These are phyloP conservation scores for Gonapodya sp. DNA, from an alignment of 192 early-diverging fungal species.

Conservation along the genomic window DNA sequence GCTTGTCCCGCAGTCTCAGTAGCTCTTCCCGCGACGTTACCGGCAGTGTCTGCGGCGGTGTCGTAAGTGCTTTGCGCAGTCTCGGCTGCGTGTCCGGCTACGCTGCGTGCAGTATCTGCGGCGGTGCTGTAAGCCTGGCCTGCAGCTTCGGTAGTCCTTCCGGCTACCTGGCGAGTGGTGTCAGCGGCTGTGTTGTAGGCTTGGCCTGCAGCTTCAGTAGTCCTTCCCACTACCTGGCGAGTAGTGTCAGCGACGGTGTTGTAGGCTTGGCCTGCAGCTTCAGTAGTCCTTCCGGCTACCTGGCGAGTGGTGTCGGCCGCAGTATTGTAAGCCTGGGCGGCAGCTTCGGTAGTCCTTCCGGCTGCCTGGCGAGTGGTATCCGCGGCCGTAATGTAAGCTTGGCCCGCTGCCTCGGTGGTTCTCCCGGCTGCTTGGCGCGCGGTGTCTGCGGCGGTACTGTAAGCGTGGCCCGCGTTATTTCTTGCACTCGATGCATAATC, in stretches of 20 bases:
- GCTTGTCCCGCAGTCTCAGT: neutral
- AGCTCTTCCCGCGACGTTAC: neutral
- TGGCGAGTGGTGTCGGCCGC: neutral
- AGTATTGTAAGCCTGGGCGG: neutral
- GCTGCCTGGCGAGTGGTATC: neutral
- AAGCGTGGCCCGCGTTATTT: neutral
- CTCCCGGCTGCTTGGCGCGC: too few relatives aligned
- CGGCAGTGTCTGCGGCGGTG: neutral
- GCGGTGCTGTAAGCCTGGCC: neutral
- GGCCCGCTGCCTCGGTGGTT: neutral
- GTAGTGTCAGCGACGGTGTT: neutral
- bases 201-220: neutral
- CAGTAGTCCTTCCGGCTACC: too few relatives aligned
- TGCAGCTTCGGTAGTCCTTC: neutral
- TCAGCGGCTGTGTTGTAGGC: neutral
- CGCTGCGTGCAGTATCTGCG: neutral
- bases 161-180: neutral
- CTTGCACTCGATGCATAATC: neutral
- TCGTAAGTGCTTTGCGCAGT: neutral
- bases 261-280: neutral
- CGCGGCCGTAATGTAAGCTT: neutral
- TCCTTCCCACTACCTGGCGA: neutral
- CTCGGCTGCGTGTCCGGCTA: neutral
- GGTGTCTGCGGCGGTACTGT: neutral
- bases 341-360: neutral